phyloP scores from a whole-genome alignment of 2,329 filamentous ascomycete genomes.

The Penicillium sp. region DNA sequence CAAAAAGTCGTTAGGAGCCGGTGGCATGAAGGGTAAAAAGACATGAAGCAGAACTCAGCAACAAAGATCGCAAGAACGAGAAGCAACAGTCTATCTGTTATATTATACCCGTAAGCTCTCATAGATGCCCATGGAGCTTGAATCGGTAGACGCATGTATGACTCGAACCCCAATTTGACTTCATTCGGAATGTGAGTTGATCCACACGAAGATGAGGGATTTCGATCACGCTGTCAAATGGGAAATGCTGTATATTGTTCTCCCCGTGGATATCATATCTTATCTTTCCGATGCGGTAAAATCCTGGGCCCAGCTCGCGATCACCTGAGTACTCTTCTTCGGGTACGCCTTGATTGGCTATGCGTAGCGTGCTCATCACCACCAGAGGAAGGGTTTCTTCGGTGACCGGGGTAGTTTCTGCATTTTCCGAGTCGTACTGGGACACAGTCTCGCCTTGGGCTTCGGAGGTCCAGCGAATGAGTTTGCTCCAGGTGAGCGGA shows the following conservation, averaged over 20 bases:
- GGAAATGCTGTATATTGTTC: constrained; percentile 45
- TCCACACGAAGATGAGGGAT: constrained; percentile 40
- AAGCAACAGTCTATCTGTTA: background rate
- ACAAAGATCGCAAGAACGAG: background rate
- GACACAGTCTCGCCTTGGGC: background rate
- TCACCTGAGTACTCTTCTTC: constrained; percentile 43
- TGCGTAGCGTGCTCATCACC: constrained; percentile 38
- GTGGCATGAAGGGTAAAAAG: background rate
- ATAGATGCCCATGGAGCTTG: constrained; percentile 47
- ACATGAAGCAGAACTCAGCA: background rate
- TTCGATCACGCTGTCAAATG: constrained; percentile 44
- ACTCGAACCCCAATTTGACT: constrained; percentile 49
- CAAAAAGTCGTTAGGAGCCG: background rate
- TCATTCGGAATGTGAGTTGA: constrained; percentile 48
- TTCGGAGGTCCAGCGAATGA: background rate
- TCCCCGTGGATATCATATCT: constrained; percentile 42
- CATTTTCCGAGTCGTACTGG: too few species aligned
- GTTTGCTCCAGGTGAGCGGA: background rate
- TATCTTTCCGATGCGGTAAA: constrained; percentile 47
- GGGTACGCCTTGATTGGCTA: constrained; percentile 36
- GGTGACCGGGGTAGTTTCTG: constrained; percentile 8
- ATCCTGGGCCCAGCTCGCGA: constrained; percentile 39
- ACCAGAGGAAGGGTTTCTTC: constrained; percentile 34
- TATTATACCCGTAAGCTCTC: constrained; percentile 4
- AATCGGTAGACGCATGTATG: constrained; percentile 53